Base-by-base conservation (phyloP, 495 filamentous ascomycete species). In the Aspergillus hancockii region DNA sequence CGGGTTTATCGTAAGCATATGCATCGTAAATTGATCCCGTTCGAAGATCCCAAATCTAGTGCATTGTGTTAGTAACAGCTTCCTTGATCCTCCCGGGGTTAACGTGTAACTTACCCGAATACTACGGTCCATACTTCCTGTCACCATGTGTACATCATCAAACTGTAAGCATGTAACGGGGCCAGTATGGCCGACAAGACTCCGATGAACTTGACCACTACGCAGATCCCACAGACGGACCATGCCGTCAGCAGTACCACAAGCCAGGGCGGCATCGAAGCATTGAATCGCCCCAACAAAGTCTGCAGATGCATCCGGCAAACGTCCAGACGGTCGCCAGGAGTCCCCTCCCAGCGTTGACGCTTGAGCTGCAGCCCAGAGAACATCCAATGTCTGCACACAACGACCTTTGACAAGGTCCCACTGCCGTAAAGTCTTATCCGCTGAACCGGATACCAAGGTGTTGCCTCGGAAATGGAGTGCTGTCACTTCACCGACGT, bases 351-450 rank as follows among this genome's bases (percentile, higher is more conserved):
- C 82, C 81, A 91, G 59, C 31, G 90, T 85, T 9, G 88, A 90
- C 25, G 91, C 92, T 71, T 98, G 95, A 3, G 94, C 92, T 1
- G 94, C 91, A 5, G 94, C 94, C 94, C 94, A 99, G 63, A 99
- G 86, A n/a, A 99, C 93, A 73, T 99, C 94, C 28, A 99, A 79
- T 1, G 94, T 99, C 74, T 99, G 94, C 31, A 98, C 91, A 72
- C 94, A 98, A 52, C 95, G 88, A 8, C 94, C 94, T 67, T 91
- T 96, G 60, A 90, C 88, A 32, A 99, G 77, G 81, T 99, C 94
- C 94, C 94, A 99, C 74, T 99, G 94, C 47, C 94, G 85, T 43
- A 98, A 75, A 3, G 94, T 98, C 79, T 98, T 98, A 73, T 98
- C 94, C 8, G 95, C 88, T 5, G 94, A 98, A 14, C 94, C 94